Evolutionary conservation across 129 eudicot species (phyloP), one percentile per base, ranked within the genome.

Genomic region (Saposhnikovia divaricata): DNA sequence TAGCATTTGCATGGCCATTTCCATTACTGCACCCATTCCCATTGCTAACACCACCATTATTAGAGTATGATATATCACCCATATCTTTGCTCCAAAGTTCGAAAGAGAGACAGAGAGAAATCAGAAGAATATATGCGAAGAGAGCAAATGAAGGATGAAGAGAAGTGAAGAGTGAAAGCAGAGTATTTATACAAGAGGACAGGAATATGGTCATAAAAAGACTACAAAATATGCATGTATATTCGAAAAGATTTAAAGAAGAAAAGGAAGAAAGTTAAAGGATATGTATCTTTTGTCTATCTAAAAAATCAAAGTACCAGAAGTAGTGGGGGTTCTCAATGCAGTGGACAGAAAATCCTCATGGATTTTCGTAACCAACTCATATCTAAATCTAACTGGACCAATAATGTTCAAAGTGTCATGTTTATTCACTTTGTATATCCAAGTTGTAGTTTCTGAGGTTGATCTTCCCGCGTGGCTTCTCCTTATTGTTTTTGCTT

Each of bases 51-150:
- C 78, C 85, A 75, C 68, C 77, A 79, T 76, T 88, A 5, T 65
- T 70, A 6, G 91, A 50, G 79, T 77, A 87, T 69, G 97, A 81
- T 82, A 88, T 79, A 76, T 91, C 92, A 81, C 94, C 97, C 97
- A 91, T 91, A 4, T 43, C 38, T 16, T 23, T 6, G 2, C 6
- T 12, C 23, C 10, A 42, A 69, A 76, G 37, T 70, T 84, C 48
- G 65, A 8, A 74, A 44, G 21, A 69, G 16, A 47, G 53, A 40
- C 2, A 31, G 39, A 55, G 25, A 31, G 10, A 18, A 23, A 38
- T 51, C 12, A 57, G 40, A 61, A 48, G 51, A 39, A 69, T 34
- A n/a, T 38, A 6, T 0, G 1, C 37, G 61, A 71, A 47, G 47
- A 53, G 79, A 53, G 69, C 51, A 68, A 76, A 55, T 38, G 47